Conservation (phyloP, 2,329 filamentous ascomycete species). For the Venturia effusa region DNA sequence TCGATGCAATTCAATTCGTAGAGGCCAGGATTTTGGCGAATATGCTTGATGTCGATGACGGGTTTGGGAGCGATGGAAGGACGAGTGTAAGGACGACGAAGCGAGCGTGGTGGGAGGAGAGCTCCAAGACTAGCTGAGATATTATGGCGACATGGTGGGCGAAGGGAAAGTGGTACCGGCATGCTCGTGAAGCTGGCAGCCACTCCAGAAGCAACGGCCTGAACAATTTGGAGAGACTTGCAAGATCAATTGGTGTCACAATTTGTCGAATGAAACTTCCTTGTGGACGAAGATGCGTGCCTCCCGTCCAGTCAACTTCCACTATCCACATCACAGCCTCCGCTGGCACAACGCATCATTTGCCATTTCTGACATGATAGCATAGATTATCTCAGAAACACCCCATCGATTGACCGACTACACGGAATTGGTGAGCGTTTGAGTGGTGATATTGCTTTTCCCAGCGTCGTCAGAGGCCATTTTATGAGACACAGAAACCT, state of each 20-base stretch:
- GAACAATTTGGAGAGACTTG: background rate
- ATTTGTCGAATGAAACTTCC: no score
- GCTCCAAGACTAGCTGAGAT: conserved; percentile 3
- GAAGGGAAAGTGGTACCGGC: background rate
- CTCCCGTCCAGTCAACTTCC: no score
- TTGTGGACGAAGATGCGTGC: no score
- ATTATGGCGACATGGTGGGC: conserved; percentile 1
- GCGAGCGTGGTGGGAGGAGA: background rate
- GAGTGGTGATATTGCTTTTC: background rate
- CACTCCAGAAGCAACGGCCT: background rate
- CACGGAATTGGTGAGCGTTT: no score
- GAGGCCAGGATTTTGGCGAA: conserved; percentile 71
- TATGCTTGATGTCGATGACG: conserved; percentile 74
- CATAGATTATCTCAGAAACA: no score
- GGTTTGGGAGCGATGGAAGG: conserved; percentile 69
- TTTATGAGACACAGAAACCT: no score
- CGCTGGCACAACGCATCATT: no score
- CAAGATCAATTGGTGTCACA: background rate
- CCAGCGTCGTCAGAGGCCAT: no score
- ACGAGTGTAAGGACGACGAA: conserved; percentile 32
- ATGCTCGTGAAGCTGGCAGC: background rate
- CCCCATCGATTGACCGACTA: no score
- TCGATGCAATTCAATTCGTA: conserved; percentile 75
- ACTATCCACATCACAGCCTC: no score
- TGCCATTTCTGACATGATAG: no score